Evolutionary conservation across 1,284 basidiomycete species (phyloP), one percentile per base, ranked within the genome.

Genomic region (Porodaedalea pini): DNA sequence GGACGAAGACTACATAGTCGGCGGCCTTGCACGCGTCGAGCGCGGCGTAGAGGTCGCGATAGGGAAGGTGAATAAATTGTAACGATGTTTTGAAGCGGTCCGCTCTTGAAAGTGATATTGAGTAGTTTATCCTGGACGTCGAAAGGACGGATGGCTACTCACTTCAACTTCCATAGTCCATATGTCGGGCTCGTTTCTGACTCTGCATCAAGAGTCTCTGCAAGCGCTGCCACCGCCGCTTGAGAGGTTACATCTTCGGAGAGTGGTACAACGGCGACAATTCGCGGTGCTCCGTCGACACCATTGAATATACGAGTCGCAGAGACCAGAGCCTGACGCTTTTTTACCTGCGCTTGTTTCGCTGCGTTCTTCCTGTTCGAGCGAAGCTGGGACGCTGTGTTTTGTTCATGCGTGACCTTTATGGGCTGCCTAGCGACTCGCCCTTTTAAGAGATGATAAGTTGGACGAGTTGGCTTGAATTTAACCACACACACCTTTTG

Each of bases 1-100:
- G 78, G 3, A 89, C 78, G 61, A 97, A 83, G 11, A 98, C 77
- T 41, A 95, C 86, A 67, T 97, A 98, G 73, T 99, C 96, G 10
- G 94, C 91, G 1, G 85, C 89, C 68, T 94, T 88, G 67, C 88
- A 90, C 0, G 89, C 88, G 67, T 98, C 94, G 36, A 99, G 79
- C 0, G 91, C 82, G 1, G 86, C 80, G 68, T 92, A 95, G 40
- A 94, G 78, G 40, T 76, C 75, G 53, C 81, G 77, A 63, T 90
- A 86, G 0, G 81, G 83, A 0, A 94, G 77, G 54, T 86, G 83
- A 53, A 94, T 78, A 69, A 97, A 88, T 67, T 97, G 94, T 0
- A 98, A 74, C 2, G 86, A 89, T 0, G 94, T 92, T 70, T 91
- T 92, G 78, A 94, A 97, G 8, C 92, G 83, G 45, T 90, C 87